These are phyloP conservation scores for Malassezia obtusa DNA, from an alignment of 1,284 basidiomycete genomes.

Conservation along the genomic window DNA sequence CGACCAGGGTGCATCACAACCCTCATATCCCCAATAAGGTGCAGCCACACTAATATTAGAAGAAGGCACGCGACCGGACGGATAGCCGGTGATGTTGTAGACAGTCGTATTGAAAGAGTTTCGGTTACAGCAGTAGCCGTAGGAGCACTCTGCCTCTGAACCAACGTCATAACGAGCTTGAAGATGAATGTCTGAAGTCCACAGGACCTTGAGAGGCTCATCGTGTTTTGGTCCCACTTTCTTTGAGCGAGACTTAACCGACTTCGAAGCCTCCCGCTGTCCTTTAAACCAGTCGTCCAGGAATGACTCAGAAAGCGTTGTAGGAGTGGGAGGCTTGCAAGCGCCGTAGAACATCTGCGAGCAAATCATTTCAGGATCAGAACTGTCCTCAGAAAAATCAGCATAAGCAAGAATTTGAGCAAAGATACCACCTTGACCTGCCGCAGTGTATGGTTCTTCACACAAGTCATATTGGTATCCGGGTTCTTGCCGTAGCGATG, in stretches of 20 bases:
- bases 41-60: conserved; percentile 27
- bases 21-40: conserved; percentile 41
- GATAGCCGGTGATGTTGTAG: conserved; percentile 50
- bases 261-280: background rate
- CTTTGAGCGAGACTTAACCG: background rate
- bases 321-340: conserved; percentile 22
- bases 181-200: conserved; percentile 67
- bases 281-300: conserved; percentile 38
- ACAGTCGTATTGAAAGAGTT: conserved; percentile 48
- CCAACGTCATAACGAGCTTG: conserved; percentile 69
- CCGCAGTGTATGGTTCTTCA: conserved; percentile 22
- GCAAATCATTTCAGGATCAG: conserved; percentile 39
- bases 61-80: conserved; percentile 19
- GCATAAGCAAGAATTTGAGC: conserved; percentile 39
- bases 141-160: conserved; percentile 64
- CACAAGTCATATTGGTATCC: conserved; percentile 44
- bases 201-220: conserved; percentile 60
- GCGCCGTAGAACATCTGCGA: conserved; percentile 25
- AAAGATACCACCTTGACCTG: conserved; percentile 27
- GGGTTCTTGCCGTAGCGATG: conserved; percentile 52
- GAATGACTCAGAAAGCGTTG: conserved; percentile 21
- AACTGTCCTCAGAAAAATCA: conserved; percentile 24
- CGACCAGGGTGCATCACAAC: conserved; percentile 63
- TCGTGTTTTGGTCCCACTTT: background rate
- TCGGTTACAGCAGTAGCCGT: conserved; percentile 62